These are phyloP conservation scores for Termitomyces sp. DNA, from an alignment of 768 basidiomycete species.

Conservation along the genomic window DNA sequence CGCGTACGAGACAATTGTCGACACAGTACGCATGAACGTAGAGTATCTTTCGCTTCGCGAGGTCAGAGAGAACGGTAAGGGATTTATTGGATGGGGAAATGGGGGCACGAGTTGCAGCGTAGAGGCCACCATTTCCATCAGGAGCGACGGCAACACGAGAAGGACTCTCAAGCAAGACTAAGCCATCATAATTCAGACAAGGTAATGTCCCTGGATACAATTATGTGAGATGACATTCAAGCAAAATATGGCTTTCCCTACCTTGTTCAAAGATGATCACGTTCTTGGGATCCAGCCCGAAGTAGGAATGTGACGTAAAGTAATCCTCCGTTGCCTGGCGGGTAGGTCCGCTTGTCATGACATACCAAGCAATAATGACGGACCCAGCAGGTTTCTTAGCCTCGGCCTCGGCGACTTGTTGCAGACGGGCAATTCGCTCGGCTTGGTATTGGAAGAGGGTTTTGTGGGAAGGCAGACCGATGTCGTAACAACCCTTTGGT, in stretches of 20 bases:
- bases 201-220: slow-evolving; percentile 77
- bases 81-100: slow-evolving; percentile 52
- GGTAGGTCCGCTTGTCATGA: slow-evolving; percentile 99
- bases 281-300: slow-evolving; percentile 74
- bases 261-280: slow-evolving; percentile 97
- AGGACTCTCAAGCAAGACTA: slow-evolving; percentile 78
- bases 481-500: slow-evolving; percentile 98
- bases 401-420: slow-evolving; percentile 63
- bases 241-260: slow-evolving; percentile 25
- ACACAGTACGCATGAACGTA: slow-evolving; percentile 97
- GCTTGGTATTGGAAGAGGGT: slow-evolving; percentile 96
- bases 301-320: slow-evolving; percentile 72
- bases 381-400: slow-evolving; percentile 45
- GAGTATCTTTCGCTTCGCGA: slow-evolving; percentile 65
- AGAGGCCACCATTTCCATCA: slow-evolving; percentile 96
- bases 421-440: slow-evolving; percentile 86
- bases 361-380: slow-evolving; percentile 90
- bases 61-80: slow-evolving; percentile 78
- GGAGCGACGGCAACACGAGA: slow-evolving; percentile 90
- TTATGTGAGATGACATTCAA: slow-evolving; percentile 1
- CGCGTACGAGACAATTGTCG: slow-evolving; percentile 97
- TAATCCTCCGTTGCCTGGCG: slow-evolving; percentile 79
- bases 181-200: slow-evolving; percentile 91
- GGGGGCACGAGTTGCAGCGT: slow-evolving; percentile 84
- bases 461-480: slow-evolving; percentile 89